Percentiles rank a stretch among this genome's conserved stretches.
phyloP scores from a whole-genome alignment of 768 basidiomycete genomes.

The Obba rivulosa region DNA sequence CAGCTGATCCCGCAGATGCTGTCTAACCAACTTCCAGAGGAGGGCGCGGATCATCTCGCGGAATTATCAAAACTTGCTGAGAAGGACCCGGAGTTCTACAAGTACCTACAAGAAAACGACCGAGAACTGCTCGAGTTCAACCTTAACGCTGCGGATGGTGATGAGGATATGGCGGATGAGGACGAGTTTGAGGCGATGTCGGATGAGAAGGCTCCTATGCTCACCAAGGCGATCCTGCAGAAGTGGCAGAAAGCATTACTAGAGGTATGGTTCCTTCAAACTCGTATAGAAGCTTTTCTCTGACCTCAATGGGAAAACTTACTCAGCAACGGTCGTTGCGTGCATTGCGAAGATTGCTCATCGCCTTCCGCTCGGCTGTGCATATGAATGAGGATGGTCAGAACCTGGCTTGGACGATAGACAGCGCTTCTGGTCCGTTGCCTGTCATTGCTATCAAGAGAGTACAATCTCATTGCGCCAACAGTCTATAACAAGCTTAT shows the following conservation, averaged over 20 bases:
- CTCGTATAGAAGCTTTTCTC: background rate
- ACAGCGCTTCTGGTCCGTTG: conserved; percentile 69
- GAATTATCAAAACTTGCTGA: conserved; percentile 87
- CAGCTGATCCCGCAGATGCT: background rate
- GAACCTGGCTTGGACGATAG: conserved; percentile 79
- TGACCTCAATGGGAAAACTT: background rate
- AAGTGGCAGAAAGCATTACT: conserved; percentile 89
- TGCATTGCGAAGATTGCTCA: conserved; percentile 73
- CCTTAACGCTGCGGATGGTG: conserved; percentile 35
- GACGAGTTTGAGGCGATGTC: conserved; percentile 43
- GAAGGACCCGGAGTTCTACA: conserved; percentile 99
- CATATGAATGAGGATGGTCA: conserved; percentile 86
- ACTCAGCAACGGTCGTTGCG: conserved; percentile 78
- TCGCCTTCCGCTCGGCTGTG: conserved; percentile 89
- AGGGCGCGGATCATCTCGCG: conserved; percentile 67
- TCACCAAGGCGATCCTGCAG: conserved; percentile 66
- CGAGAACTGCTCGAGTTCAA: conserved; percentile 83
- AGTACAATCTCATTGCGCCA: conserved; percentile 1
- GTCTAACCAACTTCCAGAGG: conserved; percentile 37
- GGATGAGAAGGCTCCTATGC: conserved; percentile 40
- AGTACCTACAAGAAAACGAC: conserved; percentile 96
- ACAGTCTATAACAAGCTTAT: conserved; percentile 94
- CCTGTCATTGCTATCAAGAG: background rate
- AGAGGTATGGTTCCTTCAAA: conserved; percentile 45
- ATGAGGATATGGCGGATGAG: conserved; percentile 42